These are phyloP conservation scores for Psidium friedrichsthalianum DNA, from an alignment of 345 rosid species.

Conservation along the genomic window DNA sequence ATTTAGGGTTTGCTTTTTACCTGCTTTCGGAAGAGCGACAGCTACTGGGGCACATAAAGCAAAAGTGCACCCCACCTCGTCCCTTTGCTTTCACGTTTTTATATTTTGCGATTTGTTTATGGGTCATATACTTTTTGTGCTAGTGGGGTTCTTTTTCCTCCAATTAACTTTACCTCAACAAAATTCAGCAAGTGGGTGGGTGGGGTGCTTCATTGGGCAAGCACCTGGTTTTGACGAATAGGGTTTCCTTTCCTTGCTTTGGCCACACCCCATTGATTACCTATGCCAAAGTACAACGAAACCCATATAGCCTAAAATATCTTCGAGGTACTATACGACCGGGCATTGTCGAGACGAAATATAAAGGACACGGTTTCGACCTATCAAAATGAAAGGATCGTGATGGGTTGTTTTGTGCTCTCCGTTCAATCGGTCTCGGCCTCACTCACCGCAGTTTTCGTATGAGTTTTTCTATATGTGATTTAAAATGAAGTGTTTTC, in stretches of 20 bases:
- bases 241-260: background rate
- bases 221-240: background rate
- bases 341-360: rapidly evolving
- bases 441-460: too few relatives aligned
- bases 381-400: too few relatives aligned
- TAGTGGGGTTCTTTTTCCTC: background rate
- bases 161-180: background rate
- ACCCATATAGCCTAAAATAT: background rate
- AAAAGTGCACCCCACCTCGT: background rate
- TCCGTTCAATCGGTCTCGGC: too few relatives aligned
- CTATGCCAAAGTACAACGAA: background rate
- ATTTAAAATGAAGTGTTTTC: too few relatives aligned
- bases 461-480: too few relatives aligned
- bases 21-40: background rate
- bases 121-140: background rate
- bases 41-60: background rate
- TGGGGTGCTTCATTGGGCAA: background rate
- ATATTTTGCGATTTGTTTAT: background rate
- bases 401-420: too few relatives aligned
- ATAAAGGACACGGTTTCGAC: background rate
- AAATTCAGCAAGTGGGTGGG: background rate
- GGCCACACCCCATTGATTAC: background rate
- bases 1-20: background rate
- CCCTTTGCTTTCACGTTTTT: background rate
- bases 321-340: background rate